Conservation (phyloP, 164 flowering plant species). For the Echeveria elegans region DNA sequence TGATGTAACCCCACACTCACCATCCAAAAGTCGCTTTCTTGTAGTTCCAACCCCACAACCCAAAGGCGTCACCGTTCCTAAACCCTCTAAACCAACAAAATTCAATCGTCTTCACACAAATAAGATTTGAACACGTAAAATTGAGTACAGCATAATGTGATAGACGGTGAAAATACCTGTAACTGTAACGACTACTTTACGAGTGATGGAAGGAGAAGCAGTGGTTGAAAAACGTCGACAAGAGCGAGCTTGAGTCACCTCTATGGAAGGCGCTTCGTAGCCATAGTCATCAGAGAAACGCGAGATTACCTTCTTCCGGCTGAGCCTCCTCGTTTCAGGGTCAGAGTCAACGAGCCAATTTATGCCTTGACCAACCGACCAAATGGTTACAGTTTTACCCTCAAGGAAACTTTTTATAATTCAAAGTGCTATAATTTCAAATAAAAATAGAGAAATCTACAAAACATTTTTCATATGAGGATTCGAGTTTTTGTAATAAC, state of each 20-base stretch:
- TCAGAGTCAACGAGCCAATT: too few relatives aligned
- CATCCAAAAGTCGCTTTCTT: slow-evolving; percentile 70
- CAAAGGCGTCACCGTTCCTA: slow-evolving; percentile 86
- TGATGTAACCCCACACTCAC: slow-evolving; percentile 73
- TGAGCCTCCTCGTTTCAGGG: too few relatives aligned
- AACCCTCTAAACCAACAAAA: slow-evolving; percentile 33
- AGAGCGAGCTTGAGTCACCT: background rate
- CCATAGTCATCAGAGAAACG: background rate
- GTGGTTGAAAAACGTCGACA: background rate
- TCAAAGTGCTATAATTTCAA: too few relatives aligned
- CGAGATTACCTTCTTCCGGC: too few relatives aligned
- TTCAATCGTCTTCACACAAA: background rate
- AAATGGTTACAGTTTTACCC: too few relatives aligned
- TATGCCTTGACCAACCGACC: too few relatives aligned
- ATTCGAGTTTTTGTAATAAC: too few relatives aligned
- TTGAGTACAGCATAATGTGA: too few relatives aligned
- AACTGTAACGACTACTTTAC: slow-evolving; percentile 4
- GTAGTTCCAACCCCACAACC: slow-evolving; percentile 86
- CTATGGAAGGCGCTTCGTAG: background rate
- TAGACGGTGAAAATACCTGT: too few relatives aligned
- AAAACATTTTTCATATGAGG: too few relatives aligned
- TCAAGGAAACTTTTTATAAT: too few relatives aligned
- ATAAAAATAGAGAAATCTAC: too few relatives aligned
- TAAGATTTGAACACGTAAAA: background rate
- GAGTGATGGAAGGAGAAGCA: background rate